Conservation (phyloP, 2,329 filamentous ascomycete genomes). For the Phyllosticta paracitricarpa region DNA sequence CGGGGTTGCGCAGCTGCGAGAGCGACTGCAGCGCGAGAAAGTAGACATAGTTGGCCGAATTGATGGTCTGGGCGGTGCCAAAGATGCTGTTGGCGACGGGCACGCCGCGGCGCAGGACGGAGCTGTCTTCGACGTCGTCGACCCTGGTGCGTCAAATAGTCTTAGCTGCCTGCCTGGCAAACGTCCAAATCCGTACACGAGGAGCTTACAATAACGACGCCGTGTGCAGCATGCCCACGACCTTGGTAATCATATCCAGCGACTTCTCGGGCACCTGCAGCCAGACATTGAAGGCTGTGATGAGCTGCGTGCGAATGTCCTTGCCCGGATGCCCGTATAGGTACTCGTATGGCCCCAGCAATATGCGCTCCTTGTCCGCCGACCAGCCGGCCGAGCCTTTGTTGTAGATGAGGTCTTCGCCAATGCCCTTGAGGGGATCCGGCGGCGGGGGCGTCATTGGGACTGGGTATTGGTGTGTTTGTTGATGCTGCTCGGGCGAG, state of each 20-base stretch:
- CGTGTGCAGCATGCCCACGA: slow-evolving; percentile 78
- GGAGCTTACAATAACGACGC: slow-evolving; percentile 55
- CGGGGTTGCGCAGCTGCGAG: slow-evolving; percentile 56
- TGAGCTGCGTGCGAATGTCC: slow-evolving; percentile 71
- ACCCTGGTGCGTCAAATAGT: slow-evolving; percentile 32
- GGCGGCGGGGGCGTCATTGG: slow-evolving; percentile 21
- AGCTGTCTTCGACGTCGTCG: slow-evolving; percentile 81
- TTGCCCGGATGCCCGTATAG: slow-evolving; percentile 71
- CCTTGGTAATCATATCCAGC: slow-evolving; percentile 65
- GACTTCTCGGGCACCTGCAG: slow-evolving; percentile 61
- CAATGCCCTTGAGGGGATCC: slow-evolving; percentile 19
- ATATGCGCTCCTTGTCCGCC: slow-evolving; percentile 63
- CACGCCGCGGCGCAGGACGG: slow-evolving; percentile 63
- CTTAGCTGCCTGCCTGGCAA: neutral
- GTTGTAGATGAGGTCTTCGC: slow-evolving; percentile 33
- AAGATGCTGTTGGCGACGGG: slow-evolving; percentile 80
- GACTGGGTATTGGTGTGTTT: slow-evolving; percentile 19
- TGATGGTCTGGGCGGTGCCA: slow-evolving; percentile 79
- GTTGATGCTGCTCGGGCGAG: neutral
- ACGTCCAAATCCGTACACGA: neutral
- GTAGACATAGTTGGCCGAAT: slow-evolving; percentile 83
- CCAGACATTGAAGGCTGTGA: slow-evolving; percentile 73
- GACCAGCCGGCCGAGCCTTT: slow-evolving; percentile 47
- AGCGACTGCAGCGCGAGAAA: slow-evolving; percentile 70
- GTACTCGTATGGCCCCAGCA: slow-evolving; percentile 73